These are phyloP conservation scores for Nannizziopsis arthrosporioides DNA, from an alignment of 2,329 filamentous ascomycete genomes.

Conservation along the genomic window DNA sequence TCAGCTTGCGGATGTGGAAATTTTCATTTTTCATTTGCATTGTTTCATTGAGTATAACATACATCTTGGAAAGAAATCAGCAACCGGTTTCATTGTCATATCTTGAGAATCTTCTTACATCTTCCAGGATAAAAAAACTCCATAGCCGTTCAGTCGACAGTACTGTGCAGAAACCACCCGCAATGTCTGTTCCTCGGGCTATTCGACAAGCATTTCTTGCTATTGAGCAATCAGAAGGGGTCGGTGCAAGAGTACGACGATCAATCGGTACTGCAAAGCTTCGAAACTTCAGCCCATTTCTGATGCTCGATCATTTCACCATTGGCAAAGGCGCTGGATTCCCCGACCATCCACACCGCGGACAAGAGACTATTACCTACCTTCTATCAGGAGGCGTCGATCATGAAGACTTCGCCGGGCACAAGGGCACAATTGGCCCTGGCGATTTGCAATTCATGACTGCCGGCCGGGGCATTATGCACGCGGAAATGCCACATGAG, in stretches of 20 bases:
- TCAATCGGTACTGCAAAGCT: conserved; percentile 76
- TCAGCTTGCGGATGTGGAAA: neutral
- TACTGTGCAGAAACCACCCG: conserved; percentile 15
- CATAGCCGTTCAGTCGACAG: neutral
- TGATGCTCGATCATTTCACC: conserved; percentile 92
- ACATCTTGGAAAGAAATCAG: neutral
- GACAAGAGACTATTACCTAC: conserved; percentile 85
- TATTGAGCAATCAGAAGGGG: conserved; percentile 75
- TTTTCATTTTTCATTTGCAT: conserved; percentile 6
- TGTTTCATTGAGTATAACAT: neutral
- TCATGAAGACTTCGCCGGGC: conserved; percentile 84
- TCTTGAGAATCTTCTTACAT: neutral
- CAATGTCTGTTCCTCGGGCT: conserved; percentile 58
- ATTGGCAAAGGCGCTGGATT: conserved; percentile 73
- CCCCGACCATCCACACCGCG: conserved; percentile 72
- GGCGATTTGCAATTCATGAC: conserved; percentile 99
- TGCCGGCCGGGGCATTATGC: conserved; percentile 79
- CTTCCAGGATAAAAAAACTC: too few relatives aligned
- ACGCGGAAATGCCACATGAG: conserved; percentile 85
- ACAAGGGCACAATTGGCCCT: conserved; percentile 67
- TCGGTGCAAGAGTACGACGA: conserved; percentile 72
- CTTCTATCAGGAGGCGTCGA: conserved; percentile 74
- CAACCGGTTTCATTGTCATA: neutral
- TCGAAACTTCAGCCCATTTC: conserved; percentile 78
- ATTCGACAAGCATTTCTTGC: conserved; percentile 78